These are phyloP conservation scores for Pseudotulostoma volvatum DNA, from an alignment of 495 filamentous ascomycete species.

Conservation along the genomic window DNA sequence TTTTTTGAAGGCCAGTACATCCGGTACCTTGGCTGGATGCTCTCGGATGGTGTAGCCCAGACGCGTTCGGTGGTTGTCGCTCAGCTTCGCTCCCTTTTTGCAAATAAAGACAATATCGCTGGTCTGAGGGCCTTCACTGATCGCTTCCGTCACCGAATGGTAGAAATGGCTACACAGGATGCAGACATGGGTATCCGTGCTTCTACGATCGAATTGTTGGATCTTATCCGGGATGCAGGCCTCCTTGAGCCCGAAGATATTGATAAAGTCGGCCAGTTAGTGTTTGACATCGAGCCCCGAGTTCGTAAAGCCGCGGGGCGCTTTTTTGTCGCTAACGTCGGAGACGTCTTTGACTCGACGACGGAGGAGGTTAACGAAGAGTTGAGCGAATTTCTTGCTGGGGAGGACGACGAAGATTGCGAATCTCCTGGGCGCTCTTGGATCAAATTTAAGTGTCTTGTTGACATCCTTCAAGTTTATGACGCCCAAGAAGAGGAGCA, in stretches of 20 bases:
- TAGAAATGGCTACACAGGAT: constrained; percentile 83
- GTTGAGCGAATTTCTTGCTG: constrained; percentile 46
- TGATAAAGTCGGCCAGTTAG: constrained; percentile 63
- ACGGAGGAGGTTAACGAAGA: constrained; percentile 78
- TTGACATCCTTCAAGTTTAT: constrained; percentile 66
- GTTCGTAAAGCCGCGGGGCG: constrained; percentile 74
- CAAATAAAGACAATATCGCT: constrained; percentile 54
- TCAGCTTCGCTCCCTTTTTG: constrained; percentile 61
- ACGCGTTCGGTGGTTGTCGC: constrained; percentile 66
- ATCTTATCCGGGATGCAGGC: constrained; percentile 64
- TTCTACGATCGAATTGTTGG: constrained; percentile 60
- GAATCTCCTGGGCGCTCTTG: constrained; percentile 61
- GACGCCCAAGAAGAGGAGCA: constrained; percentile 38
- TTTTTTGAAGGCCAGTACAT: constrained; percentile 81
- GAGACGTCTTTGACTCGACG: constrained; percentile 62
- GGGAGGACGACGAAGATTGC: constrained; percentile 51
- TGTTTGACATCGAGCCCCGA: constrained; percentile 71
- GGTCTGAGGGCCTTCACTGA: constrained; percentile 79
- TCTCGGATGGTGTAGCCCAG: constrained; percentile 56
- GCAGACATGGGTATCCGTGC: constrained; percentile 62
- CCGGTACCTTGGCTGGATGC: constrained; percentile 86
- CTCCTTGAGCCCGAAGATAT: constrained; percentile 83
- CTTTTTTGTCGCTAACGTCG: constrained; percentile 77
- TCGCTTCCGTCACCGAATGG: constrained; percentile 67
- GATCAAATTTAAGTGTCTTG: constrained; percentile 82